Percentiles rank a stretch among this genome's conserved stretches.
Conservation (phyloP, 139 green algal genomes). For the Mesotaenium endlicherianum region DNA sequence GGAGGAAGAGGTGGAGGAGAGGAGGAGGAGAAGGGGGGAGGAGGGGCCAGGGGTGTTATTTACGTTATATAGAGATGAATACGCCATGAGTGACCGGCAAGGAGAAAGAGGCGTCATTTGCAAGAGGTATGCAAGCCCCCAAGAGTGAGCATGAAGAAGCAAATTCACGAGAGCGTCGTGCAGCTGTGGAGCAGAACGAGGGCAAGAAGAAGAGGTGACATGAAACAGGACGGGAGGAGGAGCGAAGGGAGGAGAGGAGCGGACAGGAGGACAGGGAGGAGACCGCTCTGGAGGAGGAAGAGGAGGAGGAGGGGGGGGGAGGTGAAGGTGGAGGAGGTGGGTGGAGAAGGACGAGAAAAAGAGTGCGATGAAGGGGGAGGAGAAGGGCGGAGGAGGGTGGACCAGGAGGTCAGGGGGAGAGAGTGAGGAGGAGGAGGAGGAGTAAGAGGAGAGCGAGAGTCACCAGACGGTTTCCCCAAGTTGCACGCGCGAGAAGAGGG, state of each 20-base stretch:
- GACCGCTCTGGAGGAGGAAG: background rate
- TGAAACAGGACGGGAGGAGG: no score
- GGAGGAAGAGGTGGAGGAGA: background rate
- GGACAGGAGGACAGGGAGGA: background rate
- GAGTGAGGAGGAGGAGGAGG: background rate
- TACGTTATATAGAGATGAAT: no score
- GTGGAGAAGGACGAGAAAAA: background rate
- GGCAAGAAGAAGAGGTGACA: no score
- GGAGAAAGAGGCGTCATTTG: no score
- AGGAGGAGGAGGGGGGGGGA: background rate
- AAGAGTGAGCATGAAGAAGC: no score
- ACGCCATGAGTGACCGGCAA: no score
- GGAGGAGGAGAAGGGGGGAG: background rate
- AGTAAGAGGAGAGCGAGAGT: background rate
- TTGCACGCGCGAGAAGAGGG: background rate
- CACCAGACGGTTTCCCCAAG: conserved; percentile 1
- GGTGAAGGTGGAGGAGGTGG: no score
- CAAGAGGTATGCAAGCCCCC: no score
- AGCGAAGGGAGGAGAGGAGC: background rate
- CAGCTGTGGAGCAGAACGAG: no score
- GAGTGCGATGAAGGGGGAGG: background rate
- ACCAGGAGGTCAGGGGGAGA: background rate
- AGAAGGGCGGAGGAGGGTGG: background rate
- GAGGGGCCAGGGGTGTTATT: background rate
- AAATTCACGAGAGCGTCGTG: no score